Evolutionary conservation across 805 yeast genomes (phyloP).

Genomic region (Ogataea thermomethanolica): DNA sequence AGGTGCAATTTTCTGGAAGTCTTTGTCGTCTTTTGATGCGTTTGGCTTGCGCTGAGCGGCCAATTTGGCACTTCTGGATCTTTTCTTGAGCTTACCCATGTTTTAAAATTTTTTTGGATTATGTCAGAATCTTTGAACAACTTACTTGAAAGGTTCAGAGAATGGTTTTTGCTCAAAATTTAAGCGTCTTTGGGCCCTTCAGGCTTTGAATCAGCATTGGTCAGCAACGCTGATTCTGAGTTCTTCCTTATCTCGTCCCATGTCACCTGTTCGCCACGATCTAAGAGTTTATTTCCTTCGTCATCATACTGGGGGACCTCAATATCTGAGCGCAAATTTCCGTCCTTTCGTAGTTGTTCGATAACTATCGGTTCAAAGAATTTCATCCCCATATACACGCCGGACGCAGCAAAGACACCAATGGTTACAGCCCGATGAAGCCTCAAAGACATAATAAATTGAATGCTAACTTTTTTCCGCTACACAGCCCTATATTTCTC

Average conservation of each 20-base stretch:
- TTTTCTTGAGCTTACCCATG: constrained; percentile 78
- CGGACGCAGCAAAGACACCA: constrained; percentile 32
- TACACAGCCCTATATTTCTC: constrained; percentile 27
- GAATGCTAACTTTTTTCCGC: constrained; percentile 3
- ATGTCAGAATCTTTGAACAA: constrained; percentile 1
- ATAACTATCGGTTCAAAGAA: constrained; percentile 74
- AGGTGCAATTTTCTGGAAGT: constrained; percentile 56
- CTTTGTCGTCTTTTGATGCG: constrained; percentile 8
- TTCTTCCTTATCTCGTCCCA: constrained; percentile 52
- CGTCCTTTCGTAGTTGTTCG: constrained; percentile 63
- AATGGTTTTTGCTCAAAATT: background rate
- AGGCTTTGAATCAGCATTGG: background rate
- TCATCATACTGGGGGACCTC: constrained; percentile 51
- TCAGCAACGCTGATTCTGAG: too few species aligned
- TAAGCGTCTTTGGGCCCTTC: constrained; percentile 14
- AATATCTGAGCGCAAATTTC: constrained; percentile 59
- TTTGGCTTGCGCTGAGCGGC: constrained; percentile 4
- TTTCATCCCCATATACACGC: constrained; percentile 53
- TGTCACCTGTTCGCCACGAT: constrained; percentile 28
- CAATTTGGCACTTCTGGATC: constrained; percentile 45
- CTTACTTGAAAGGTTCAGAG: too few species aligned
- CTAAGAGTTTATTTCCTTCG: constrained; percentile 35
- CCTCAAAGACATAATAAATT: constrained; percentile 10
- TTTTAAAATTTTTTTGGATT: constrained; percentile 7
- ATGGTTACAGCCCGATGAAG: constrained; percentile 24